These are phyloP conservation scores for Fusarium incarnatum DNA, from an alignment of 2,329 filamentous ascomycete genomes.

Conservation along the genomic window DNA sequence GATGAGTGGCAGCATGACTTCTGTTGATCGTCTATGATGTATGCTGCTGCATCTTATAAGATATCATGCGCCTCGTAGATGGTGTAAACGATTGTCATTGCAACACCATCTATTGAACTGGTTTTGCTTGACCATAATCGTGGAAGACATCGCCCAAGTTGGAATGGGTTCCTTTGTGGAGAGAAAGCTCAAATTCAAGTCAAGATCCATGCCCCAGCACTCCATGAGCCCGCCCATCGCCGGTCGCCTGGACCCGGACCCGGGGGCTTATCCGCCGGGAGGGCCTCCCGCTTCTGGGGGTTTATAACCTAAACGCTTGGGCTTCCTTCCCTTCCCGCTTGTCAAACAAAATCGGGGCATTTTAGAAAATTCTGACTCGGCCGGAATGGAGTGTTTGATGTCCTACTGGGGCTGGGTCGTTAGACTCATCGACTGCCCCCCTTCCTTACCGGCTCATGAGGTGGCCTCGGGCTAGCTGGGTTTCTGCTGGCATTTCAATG, in stretches of 20 bases:
- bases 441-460: conserved; percentile 27
- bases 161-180: conserved; percentile 28
- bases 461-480: conserved; percentile 33
- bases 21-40: conserved; percentile 30
- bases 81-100: conserved; percentile 11
- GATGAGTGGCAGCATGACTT: conserved; percentile 30
- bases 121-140: conserved; percentile 6
- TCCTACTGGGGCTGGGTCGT: conserved; percentile 22
- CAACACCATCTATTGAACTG: conserved; percentile 6
- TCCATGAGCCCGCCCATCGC: conserved; percentile 29
- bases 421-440: conserved; percentile 21
- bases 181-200: conserved; percentile 27
- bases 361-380: conserved; percentile 37
- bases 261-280: conserved; percentile 38
- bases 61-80: conserved; percentile 29
- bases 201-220: conserved; percentile 33
- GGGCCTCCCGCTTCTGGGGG: conserved; percentile 39
- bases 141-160: conserved; percentile 15
- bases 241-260: conserved; percentile 34
- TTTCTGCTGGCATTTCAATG: conserved; percentile 24
- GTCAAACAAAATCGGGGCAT: conserved; percentile 39
- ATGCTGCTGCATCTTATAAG: conserved; percentile 22
- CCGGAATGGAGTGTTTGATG: conserved; percentile 35
- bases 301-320: conserved; percentile 38
- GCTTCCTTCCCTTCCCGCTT: conserved; percentile 34